Base-by-base conservation (phyloP, 352 stramenopile genomes). In the Pythium biforme region DNA sequence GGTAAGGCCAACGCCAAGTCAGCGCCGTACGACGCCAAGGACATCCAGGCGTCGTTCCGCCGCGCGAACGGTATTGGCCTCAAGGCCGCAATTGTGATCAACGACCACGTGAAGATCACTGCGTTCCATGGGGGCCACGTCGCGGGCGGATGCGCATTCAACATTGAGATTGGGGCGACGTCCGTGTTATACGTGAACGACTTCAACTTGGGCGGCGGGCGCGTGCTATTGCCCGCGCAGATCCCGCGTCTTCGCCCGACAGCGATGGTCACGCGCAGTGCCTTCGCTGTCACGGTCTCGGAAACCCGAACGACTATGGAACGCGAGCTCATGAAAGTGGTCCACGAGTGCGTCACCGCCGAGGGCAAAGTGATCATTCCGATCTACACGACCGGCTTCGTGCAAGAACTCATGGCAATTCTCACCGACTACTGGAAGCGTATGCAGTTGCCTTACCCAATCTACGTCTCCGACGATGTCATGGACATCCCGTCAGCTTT, bases 281-380 rank as follows among this genome's bases (percentile, higher is more conserved):
- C 79, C 4, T 94, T 94, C 65, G 83, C 86, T 4, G 85, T 94
- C 20, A 88, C 83, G 0, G 85, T 95, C 3, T 95, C 87, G 3
- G 87, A 95, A 62, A 95, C 87, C 4, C 75, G 80, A 34, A 91
- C 73, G 9, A 70, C 75, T 3, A 93, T 95, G 75, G 87, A 94
- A 49, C 80, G 83, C 15, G 87, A 95, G 39, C 74, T 95, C 2
- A 75, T 90, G 52, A 88, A 88, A 25, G 85, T 87, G 19, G 69
- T 95, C 47, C 62, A 89, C 39, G 87, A 95, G 64, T 90, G 83
- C 47, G 70, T 95, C 43, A 66, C 64, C n/a, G 74, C 82, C 3
- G 73, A 79, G 14, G 87, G 87, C 29, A 95, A 95, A 78, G 87
- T 95, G 17, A 78, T 95, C 22, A 86, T 95, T 26, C 87, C 87